phyloP scores from a whole-genome alignment of 2,329 filamentous ascomycete genomes.

The Botrytis deweyae region DNA sequence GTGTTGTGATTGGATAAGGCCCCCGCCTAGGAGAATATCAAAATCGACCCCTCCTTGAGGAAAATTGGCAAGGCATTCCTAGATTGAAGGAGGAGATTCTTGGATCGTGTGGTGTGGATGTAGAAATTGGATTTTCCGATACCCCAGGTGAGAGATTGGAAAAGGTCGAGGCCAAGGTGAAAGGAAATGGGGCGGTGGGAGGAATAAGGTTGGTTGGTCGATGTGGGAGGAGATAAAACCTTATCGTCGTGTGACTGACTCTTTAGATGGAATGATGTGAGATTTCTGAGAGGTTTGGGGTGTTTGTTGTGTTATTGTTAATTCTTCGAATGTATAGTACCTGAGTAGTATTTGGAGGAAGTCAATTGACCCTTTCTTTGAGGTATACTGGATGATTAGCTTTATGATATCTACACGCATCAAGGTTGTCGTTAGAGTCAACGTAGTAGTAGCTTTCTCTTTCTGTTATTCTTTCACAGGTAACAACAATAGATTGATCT shows the following conservation, averaged over 20 bases:
- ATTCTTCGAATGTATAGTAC: background rate
- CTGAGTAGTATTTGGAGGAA: background rate
- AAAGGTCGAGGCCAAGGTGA: background rate
- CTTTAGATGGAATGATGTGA: background rate
- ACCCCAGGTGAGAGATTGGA: background rate
- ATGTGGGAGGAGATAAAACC: background rate
- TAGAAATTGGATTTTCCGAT: background rate
- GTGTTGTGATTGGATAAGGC: background rate
- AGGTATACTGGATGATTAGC: background rate
- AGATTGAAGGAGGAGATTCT: background rate
- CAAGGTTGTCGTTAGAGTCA: background rate
- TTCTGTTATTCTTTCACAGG: background rate
- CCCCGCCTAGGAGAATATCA: background rate
- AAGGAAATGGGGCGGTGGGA: background rate
- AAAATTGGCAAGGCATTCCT: background rate
- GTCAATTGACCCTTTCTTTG: background rate
- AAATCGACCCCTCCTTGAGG: background rate
- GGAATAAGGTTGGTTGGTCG: background rate
- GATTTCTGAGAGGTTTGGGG: background rate
- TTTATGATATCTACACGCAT: background rate
- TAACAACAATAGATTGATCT: background rate
- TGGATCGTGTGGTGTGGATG: background rate
- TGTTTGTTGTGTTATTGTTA: background rate
- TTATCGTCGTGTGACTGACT: background rate
- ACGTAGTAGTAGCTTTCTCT: background rate